Evolutionary conservation across 1,284 basidiomycete genomes (phyloP), one percentile per base, ranked within the genome.

Genomic region (Trichosporon sp.): DNA sequence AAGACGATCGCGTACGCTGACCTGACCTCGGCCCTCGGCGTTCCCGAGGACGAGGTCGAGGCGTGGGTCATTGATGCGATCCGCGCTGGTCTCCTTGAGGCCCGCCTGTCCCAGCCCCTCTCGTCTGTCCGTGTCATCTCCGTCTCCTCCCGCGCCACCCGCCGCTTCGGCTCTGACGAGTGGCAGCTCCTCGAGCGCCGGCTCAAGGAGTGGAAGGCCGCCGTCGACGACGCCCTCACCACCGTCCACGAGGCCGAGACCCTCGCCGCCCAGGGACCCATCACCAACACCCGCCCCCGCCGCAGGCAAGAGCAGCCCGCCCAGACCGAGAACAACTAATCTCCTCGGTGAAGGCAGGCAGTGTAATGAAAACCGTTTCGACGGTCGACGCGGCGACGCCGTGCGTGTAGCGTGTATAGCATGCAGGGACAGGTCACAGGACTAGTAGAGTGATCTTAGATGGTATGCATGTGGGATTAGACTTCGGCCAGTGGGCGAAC

Each of bases 21-120:
- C 76, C 89, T 96, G 68, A 90, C 91, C 1, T 85, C 88, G 12
- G 87, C 89, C 7, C 84, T 96, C 61, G 88, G 90, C 72, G 88
- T 96, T 11, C 88, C 90, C 48, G 78, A 85, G 31, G 85, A 87
- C 37, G 87, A 93, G 71, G 93, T 97, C 35, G 95, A 97, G 82
- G 90, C 89, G 78, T 96, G 93, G 93, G 90, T 91, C 66, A 96
- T 96, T 77, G 94, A 96, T 83, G 91, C 92, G 69, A 95, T 97
- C 80, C 92, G 93, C 74, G 89, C 90, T 4, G 90, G 91, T 66
- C 88, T 97, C 59, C 83, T 96, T 64, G 89, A 89, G 48, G 94
- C 92, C 31, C 93, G 94, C 78, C 89, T 97, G 54, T 92, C 92
- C 3, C 94, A 96, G 82, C 90, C 91, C 2, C 87, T 89, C 8